Base-by-base conservation (phyloP, 345 rosid genomes). In the Lumnitzera littorea region DNA sequence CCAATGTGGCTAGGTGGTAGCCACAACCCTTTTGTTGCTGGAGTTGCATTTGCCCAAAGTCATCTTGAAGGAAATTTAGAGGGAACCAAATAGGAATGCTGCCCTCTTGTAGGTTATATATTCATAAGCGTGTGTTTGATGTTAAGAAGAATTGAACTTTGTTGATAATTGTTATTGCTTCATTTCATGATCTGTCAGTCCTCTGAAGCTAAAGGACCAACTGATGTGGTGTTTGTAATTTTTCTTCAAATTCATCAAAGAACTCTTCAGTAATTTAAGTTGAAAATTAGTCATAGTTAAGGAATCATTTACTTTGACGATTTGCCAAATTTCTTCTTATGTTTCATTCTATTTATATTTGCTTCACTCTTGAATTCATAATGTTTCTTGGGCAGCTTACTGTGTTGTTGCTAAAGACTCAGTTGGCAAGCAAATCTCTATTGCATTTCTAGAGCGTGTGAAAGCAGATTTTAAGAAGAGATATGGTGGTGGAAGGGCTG, bases 321-420 rank as follows among this genome's bases (percentile, higher is more conserved):
- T 20, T 20, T 20, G 20, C 20, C 20, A 5, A 27, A 27, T 27
- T 27, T 27, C 31, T 27, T 27, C 31, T 27, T 27, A 4, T 50
- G 15, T 13, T 14, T 3, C 52, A 14, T 4, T 16, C 1, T 13
- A 4, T 50, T 50, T 50, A 4, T 13, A 50, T 14, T 25, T 50
- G 36, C n/a, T 12, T 15, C 13, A 5, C 13, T 52, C 58, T 16
- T 52, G 48, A 43, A 24, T 29, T 54, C 41, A 25, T 31, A 8
- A 36, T 20, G 47, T 49, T 41, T 48, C n/a, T 57, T 65, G 55
- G 72, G 70, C 86, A 87, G 99, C 95, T 41, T 94, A 94, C 58
- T 94, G 99, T 75, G 99, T 85, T 56, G 99, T 94, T 55, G 98
- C 97, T 16, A 89, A 89, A 76, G 98, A 89, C 64, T 72, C 97